A percentile compares a stretch with the other conserved stretches of the same genome.
These are phyloP conservation scores for Arxiozyma telluris DNA, from an alignment of 1,139 yeast genomes.

Conservation along the genomic window DNA sequence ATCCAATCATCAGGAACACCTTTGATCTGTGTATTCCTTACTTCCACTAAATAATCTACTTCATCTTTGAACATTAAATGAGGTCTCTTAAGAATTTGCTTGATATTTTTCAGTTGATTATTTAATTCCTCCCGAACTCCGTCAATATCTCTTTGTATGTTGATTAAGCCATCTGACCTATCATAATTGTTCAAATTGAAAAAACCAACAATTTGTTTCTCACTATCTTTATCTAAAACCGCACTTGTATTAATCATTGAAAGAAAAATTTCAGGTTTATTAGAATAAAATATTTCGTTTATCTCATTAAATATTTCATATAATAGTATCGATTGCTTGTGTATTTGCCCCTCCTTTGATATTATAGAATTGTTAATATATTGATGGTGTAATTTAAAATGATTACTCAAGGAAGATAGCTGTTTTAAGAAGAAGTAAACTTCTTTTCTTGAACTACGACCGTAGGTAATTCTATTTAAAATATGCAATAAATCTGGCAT, in stretches of 20 bases:
- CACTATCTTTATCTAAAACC: conserved; percentile 40
- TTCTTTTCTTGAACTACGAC: conserved; percentile 56
- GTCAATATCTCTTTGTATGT: conserved; percentile 38
- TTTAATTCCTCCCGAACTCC: conserved; percentile 37
- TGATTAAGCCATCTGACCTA: conserved; percentile 37
- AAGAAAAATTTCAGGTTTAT: conserved; percentile 32
- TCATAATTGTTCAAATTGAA: conserved; percentile 39
- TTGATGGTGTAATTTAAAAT: conserved; percentile 28
- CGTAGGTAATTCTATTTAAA: conserved; percentile 61
- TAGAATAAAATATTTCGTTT: conserved; percentile 13
- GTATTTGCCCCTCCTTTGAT: conserved; percentile 18
- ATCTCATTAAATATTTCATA: conserved; percentile 29
- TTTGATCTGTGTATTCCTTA: conserved; percentile 50
- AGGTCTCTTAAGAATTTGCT: conserved; percentile 46
- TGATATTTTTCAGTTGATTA: conserved; percentile 42
- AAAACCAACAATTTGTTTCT: conserved; percentile 43
- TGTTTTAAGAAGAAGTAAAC: conserved; percentile 50
- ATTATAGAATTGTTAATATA: conserved; percentile 19
- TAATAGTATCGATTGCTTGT: conserved; percentile 27
- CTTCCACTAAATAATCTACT: conserved; percentile 66
- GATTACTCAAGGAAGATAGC: conserved; percentile 33
- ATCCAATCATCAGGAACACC: conserved; percentile 67
- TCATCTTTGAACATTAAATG: conserved; percentile 49
- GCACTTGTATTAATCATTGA: conserved; percentile 54
- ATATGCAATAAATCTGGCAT: conserved; percentile 62